These are phyloP conservation scores for Macrophomina tecta DNA, from an alignment of 2,329 filamentous ascomycete species.

Conservation along the genomic window DNA sequence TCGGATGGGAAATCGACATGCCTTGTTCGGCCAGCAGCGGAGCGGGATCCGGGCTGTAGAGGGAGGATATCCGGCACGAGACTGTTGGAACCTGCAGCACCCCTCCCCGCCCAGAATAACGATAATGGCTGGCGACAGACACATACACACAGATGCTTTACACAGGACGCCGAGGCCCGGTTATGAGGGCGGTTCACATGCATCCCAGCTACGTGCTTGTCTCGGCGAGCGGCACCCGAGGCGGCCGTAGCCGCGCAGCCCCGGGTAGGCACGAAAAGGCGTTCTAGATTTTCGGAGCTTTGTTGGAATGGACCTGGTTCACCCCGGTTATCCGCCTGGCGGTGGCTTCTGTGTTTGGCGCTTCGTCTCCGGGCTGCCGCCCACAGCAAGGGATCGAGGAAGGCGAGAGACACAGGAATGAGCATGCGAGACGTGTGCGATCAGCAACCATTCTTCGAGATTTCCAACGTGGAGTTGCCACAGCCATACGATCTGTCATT, in stretches of 20 bases:
- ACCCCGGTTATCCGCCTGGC: background rate
- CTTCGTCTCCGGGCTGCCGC: background rate
- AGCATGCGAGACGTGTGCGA: background rate
- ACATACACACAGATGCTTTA: no score
- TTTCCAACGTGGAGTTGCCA: constrained; percentile 3
- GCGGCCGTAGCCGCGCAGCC: constrained; percentile 15
- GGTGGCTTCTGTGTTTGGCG: background rate
- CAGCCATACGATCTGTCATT: constrained; percentile 18
- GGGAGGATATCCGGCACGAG: background rate
- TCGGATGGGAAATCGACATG: background rate
- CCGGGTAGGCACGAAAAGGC: background rate
- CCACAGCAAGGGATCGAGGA: background rate
- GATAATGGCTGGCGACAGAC: background rate
- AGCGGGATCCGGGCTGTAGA: no score
- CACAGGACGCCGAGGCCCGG: constrained; percentile 1
- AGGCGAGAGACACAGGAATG: background rate
- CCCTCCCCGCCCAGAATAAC: background rate
- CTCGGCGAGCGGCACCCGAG: constrained; percentile 16
- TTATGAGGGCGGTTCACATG: constrained; percentile 7
- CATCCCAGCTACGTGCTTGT: background rate
- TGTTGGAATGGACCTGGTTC: constrained; percentile 1
- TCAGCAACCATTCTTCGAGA: constrained; percentile 2
- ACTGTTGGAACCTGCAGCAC: background rate
- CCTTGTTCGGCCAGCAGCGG: background rate
- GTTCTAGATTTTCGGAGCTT: constrained; percentile 11